Base-by-base conservation (phyloP, 257 asterid species). In the Solanum dulcamara region DNA sequence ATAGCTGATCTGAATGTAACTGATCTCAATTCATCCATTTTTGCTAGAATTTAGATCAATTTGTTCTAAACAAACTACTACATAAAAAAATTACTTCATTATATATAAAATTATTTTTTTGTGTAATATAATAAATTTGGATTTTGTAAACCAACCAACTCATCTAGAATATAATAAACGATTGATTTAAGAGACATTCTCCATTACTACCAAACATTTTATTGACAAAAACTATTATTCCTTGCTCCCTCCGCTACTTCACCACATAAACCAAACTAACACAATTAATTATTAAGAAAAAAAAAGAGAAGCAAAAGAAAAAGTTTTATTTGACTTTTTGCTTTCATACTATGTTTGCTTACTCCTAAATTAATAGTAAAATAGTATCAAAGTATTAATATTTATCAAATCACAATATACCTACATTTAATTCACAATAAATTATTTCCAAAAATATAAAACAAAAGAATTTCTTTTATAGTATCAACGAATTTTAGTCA, bases 221-320 rank as follows among this genome's bases (percentile, higher is more conserved):
- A 17, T 77, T 77, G 42, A 46, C 81, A 15, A 3, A 77, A 77
- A 77, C 37, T 86, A 75, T 62, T 57, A 40, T 77, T 64, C 82
- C 87, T 87, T 87, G 57, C 84, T 51, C 26, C 75, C 81, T 74
- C 81, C 85, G 86, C 55, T 22, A 79, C 72, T 64, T 87, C 85
- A 59, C 83, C 60, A 83, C 62, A 46, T 83, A 83, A 83, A 86
- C 66, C 86, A 83, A 83, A 83, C 80, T 60, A 84, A 83, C 66
- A 53, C 24, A 7, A 75, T 14, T 44, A 57, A 75, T 44, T 75
- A 42, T 11, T 3, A 10, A 14, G 33, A 6, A 14, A 15, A 32
- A 14, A 30, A 4, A 7, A 68, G 6, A 66, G 7, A 42, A 24
- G 37, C 53, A 77, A 9, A 77, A 77, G 2, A 28, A 46, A 46